Evolutionary conservation across 441 rosid species (phyloP).

Genomic region (Aquilaria agallochum): DNA sequence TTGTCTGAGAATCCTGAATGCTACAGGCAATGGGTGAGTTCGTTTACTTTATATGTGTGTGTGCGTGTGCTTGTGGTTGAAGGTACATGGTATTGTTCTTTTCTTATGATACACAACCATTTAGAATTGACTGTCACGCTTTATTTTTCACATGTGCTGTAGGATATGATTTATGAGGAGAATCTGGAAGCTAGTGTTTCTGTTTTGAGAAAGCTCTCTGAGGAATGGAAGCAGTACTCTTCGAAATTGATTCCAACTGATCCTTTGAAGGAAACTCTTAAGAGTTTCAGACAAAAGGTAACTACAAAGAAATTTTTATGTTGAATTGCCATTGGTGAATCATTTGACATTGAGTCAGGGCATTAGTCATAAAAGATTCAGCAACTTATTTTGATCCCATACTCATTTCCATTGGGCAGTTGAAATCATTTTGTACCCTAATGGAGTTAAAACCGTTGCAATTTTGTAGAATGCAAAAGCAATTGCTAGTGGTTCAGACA

Average conservation of each 20-base stretch:
- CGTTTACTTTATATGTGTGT: no score
- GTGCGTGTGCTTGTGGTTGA: no score
- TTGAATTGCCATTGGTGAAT: no score
- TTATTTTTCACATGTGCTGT: no score
- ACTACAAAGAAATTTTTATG: not conserved
- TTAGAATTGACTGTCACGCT: no score
- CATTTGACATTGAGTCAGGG: no score
- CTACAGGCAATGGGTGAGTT: constrained; percentile 70
- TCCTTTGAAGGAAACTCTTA: constrained; percentile 45
- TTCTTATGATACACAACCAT: constrained; percentile 26
- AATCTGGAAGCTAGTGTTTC: constrained; percentile 59
- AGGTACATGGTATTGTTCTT: no score
- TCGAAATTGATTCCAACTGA: constrained; percentile 46
- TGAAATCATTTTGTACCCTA: no score
- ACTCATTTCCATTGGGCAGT: no score
- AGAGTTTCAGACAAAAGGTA: constrained; percentile 75
- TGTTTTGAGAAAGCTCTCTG: constrained; percentile 55
- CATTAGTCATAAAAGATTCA: no score
- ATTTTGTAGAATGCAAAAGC: constrained; percentile 65
- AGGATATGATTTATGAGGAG: constrained; percentile 75
- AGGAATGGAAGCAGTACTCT: constrained; percentile 61
- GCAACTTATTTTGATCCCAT: no score
- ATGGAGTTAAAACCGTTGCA: no score
- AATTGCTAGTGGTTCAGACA: constrained; percentile 34
- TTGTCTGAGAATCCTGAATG: constrained; percentile 67